Evolutionary conservation across 805 yeast species (phyloP), one percentile per base, ranked within the genome.

Genomic region (Metschnikowia similis): DNA sequence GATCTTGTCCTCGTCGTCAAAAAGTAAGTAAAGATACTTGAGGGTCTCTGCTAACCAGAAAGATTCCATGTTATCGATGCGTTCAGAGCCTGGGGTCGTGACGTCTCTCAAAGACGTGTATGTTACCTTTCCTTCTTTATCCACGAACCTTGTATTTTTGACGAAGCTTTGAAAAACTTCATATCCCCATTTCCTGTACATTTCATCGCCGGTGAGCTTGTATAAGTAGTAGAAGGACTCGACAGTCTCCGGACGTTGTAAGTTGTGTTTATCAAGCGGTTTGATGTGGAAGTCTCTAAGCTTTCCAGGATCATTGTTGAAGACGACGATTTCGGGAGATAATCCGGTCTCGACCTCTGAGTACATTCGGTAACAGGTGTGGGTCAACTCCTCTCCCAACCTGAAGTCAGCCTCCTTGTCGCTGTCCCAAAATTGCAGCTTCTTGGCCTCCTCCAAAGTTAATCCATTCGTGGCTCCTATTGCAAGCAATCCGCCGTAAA

Each of bases 21-120:
- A 58, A 41, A 58, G 49, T 44, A 58, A 53, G 52, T 57, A 57
- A 37, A 90, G 72, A 67, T 90, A 91, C 67, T 91, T 91, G 63
- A 91, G 76, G 3, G 97, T 91, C 66, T 91, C 97, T 2, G 96
- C 91, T 45, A 88, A 75, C 97, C 97, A 91, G 74, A 89, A 89
- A 17, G 95, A 85, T 67, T 90, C 97, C 81, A 87, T 80, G 62
- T 87, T 88, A 66, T 91, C 94, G 48, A 77, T 68, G 53, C 64
- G 65, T 17, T 63, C 61, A 2, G 91, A 83, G 32, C 83, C 81
- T 7, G 70, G 55, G 2, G 59, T 54, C 1, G 87, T 80, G 42
- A 89, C 91, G 63, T 87, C 88, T 45, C 77, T 70, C 55, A 90
- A 67, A 8, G 87, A 80, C 1, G 89, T 76, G 65, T 81, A 90